phyloP scores from a whole-genome alignment of 2,329 filamentous ascomycete genomes.

The Fusarium humuli region DNA sequence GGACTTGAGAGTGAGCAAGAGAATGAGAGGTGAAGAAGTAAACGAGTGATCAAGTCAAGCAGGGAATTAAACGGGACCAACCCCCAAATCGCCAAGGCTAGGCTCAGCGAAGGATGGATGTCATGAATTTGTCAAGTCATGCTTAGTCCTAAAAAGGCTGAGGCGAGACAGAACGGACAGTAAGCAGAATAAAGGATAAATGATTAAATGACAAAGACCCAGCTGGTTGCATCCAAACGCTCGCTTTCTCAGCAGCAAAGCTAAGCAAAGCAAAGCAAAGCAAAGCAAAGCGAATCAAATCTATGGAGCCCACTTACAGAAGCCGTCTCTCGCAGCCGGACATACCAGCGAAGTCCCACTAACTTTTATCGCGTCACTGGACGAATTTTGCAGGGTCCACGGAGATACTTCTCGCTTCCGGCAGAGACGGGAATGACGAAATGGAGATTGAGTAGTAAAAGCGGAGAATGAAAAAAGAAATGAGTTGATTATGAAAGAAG shows the following conservation, averaged over 20 bases:
- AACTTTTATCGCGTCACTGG: constrained; percentile 36
- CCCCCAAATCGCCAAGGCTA: constrained; percentile 32
- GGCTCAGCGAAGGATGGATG: constrained; percentile 8
- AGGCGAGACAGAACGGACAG: constrained; percentile 1
- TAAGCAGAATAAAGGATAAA: neutral
- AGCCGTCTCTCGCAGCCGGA: constrained; percentile 16
- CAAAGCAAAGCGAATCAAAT: neutral
- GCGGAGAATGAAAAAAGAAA: constrained; percentile 21
- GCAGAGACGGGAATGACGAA: constrained; percentile 29
- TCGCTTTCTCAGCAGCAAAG: constrained; percentile 15
- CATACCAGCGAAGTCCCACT: constrained; percentile 25
- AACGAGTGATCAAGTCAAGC: constrained; percentile 21
- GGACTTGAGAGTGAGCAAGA: constrained; percentile 11
- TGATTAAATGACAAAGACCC: constrained; percentile 8
- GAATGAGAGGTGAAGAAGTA: constrained; percentile 2
- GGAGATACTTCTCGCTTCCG: constrained; percentile 40
- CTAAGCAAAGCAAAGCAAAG: neutral
- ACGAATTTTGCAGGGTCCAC: constrained; percentile 29
- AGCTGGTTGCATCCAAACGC: constrained; percentile 15
- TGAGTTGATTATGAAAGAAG: constrained; percentile 15
- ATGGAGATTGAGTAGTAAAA: constrained; percentile 27
- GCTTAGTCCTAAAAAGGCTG: constrained; percentile 29
- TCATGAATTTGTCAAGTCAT: constrained; percentile 31
- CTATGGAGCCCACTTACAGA: constrained; percentile 25
- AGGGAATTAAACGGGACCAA: constrained; percentile 32